Conservation (phyloP, 2,329 filamentous ascomycete species). For the Berkeleyomyces basicola region DNA sequence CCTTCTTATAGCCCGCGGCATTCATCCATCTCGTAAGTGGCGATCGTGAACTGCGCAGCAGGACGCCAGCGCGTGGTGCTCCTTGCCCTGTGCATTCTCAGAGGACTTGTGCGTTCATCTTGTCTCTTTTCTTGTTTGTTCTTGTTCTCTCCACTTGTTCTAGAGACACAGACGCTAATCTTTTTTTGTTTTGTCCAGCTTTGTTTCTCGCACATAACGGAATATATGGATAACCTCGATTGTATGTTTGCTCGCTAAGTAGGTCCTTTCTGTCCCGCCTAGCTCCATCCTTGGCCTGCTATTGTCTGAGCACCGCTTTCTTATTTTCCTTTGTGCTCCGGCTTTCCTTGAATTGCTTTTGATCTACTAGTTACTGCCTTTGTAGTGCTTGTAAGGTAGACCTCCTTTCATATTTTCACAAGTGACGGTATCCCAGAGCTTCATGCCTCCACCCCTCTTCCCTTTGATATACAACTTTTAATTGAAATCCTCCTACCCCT, state of each 20-base stretch:
- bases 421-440: not conserved
- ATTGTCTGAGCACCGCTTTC: not conserved
- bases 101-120: not conserved
- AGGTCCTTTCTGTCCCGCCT: not conserved
- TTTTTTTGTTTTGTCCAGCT: not conserved
- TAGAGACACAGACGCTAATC: not conserved
- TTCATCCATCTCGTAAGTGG: not conserved
- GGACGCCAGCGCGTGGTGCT: not conserved
- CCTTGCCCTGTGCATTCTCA: not conserved
- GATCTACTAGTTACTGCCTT: not conserved
- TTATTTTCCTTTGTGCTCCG: not conserved
- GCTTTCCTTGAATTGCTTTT: not conserved
- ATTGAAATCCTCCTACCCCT: not conserved
- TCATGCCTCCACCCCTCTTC: not conserved
- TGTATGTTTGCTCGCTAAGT: not conserved
- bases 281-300: not conserved
- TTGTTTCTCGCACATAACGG: not conserved
- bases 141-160: not conserved
- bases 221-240: not conserved
- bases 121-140: not conserved
- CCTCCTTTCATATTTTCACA: not conserved
- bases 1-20: not conserved
- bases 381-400: not conserved
- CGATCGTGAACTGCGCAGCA: not conserved
- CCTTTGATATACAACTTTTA: not conserved